These are phyloP conservation scores for Pholiota microspora DNA, from an alignment of 768 basidiomycete genomes.

Conservation along the genomic window DNA sequence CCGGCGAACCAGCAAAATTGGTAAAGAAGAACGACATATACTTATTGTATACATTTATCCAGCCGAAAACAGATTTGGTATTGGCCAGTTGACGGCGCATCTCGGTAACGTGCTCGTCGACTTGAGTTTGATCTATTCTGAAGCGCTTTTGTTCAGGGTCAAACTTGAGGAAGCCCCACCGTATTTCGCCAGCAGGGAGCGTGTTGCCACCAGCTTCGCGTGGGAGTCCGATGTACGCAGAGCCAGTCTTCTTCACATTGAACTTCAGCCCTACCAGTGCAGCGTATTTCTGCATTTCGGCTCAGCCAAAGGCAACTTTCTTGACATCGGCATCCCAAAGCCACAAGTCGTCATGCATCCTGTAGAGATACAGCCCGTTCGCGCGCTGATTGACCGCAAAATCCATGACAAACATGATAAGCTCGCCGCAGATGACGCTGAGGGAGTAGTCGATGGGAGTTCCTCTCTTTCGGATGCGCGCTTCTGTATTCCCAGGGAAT, in stretches of 20 bases:
- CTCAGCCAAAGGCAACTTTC: slow-evolving; percentile 36
- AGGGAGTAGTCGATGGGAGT: slow-evolving; percentile 42
- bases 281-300: slow-evolving; percentile 40
- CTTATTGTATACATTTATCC: slow-evolving; percentile 37
- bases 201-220: neutral
- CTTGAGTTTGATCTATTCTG: slow-evolving; percentile 33
- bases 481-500: slow-evolving; percentile 30
- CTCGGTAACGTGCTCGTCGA: slow-evolving; percentile 35
- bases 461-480: slow-evolving; percentile 36
- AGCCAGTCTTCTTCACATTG: slow-evolving; percentile 41
- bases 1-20: slow-evolving; percentile 34
- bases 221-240: slow-evolving; percentile 30
- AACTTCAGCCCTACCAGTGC: slow-evolving; percentile 38
- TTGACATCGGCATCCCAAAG: slow-evolving; percentile 33
- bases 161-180: slow-evolving; percentile 41
- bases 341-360: slow-evolving; percentile 49
- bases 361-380: slow-evolving; percentile 38
- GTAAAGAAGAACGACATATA: slow-evolving; percentile 37
- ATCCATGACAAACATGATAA: slow-evolving; percentile 43
- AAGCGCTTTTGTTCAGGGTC: slow-evolving; percentile 28
- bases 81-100: slow-evolving; percentile 33
- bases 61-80: slow-evolving; percentile 37
- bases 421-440: slow-evolving; percentile 40
- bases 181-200: slow-evolving; percentile 33
- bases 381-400: slow-evolving; percentile 44